Evolutionary conservation across 495 filamentous ascomycete species (phyloP).

Genomic region (Filosporella fistucella): DNA sequence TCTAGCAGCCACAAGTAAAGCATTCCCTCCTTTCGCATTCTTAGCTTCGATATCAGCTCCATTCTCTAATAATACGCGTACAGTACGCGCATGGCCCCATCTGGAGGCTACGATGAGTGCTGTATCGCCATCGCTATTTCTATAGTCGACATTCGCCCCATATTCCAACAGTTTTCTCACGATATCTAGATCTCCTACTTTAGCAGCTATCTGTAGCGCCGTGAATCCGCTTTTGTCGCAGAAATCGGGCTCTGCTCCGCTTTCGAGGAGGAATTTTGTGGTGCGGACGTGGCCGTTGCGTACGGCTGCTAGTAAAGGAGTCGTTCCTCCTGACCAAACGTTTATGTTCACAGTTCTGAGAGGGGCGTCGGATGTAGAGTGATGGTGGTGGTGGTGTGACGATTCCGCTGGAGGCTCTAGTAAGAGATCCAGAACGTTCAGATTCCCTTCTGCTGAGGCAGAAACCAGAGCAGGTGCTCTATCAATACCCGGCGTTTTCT

Average conservation of each 20-base stretch:
- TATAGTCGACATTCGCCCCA: constrained; percentile 3
- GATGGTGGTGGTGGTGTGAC: background rate
- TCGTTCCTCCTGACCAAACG: constrained; percentile 4
- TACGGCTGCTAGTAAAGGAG: constrained; percentile 12
- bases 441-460: background rate
- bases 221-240: constrained; percentile 3
- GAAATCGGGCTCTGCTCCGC: constrained; percentile 11
- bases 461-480: constrained; percentile 10
- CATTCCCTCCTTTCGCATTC: constrained; percentile 5
- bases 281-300: constrained; percentile 8
- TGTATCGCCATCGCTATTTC: constrained; percentile 5
- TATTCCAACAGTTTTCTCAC: background rate
- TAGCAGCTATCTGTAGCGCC: constrained; percentile 3
- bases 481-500: constrained; percentile 4
- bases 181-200: constrained; percentile 9
- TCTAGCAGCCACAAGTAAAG: constrained; percentile 5
- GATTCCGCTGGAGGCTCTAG: constrained; percentile 2
- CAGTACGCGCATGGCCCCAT: constrained; percentile 1
- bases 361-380: background rate
- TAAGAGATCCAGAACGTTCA: constrained; percentile 4
- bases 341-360: constrained; percentile 2
- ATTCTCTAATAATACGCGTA: background rate
- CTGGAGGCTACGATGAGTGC: constrained; percentile 9
- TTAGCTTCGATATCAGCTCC: constrained; percentile 3
- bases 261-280: constrained; percentile 4